Conservation (phyloP, 2,329 filamentous ascomycete genomes). For the Orbilia blumenaviensis region DNA sequence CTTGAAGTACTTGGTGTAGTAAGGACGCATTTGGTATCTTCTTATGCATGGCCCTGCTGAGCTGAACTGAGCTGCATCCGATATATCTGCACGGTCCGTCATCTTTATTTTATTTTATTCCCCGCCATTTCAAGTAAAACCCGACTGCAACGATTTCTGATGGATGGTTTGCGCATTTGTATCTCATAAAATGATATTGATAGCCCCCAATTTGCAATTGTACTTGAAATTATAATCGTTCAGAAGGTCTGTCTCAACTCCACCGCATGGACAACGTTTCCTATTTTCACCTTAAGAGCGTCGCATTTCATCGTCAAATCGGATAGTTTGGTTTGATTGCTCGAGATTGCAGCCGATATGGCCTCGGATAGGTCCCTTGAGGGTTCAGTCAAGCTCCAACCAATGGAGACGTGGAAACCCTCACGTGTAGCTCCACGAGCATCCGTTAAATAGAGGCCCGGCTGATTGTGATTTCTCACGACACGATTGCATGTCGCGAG, state of each 20-base stretch:
- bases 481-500: conserved; percentile 74
- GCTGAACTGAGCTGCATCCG: too few relatives aligned
- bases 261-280: conserved; percentile 69
- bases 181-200: too few relatives aligned
- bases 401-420: conserved; percentile 88
- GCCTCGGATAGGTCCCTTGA: conserved; percentile 62
- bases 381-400: conserved; percentile 75
- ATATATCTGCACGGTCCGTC: neutral
- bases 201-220: too few relatives aligned
- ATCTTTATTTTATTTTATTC: too few relatives aligned
- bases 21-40: neutral
- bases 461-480: conserved; percentile 71
- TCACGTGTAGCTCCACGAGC: conserved; percentile 56
- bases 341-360: conserved; percentile 58
- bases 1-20: too few relatives aligned
- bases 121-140: neutral
- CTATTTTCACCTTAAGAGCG: conserved; percentile 77
- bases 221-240: too few relatives aligned
- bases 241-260: conserved; percentile 22
- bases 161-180: neutral
- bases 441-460: conserved; percentile 71
- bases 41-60: neutral
- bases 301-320: conserved; percentile 67
- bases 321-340: conserved; percentile 58
- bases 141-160: neutral